A percentile compares a stretch with the other conserved stretches of the same genome.
Conservation (phyloP, 2,329 filamentous ascomycete species). For the Paramyrothecium roridum region DNA sequence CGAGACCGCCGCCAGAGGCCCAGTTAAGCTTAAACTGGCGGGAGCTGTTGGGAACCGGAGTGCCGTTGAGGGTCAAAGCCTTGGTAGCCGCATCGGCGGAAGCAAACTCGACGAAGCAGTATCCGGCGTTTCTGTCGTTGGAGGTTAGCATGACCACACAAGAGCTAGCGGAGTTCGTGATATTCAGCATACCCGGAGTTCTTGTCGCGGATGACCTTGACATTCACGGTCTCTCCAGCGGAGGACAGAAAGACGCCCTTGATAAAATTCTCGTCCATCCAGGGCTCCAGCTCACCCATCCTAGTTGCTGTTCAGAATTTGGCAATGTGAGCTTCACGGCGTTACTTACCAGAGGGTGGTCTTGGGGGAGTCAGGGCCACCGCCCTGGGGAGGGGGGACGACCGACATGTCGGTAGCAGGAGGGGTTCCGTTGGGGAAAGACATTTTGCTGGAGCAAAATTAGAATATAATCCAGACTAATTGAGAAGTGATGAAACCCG, state of each 20-base stretch:
- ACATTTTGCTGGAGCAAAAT: constrained; percentile 30
- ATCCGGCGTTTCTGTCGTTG: constrained; percentile 78
- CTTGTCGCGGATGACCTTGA: constrained; percentile 99
- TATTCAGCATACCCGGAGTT: constrained; percentile 74
- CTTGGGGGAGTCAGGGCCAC: constrained; percentile 47
- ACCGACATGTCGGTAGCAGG: constrained; percentile 33
- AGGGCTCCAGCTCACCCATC: constrained; percentile 99
- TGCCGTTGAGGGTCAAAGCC: constrained; percentile 86
- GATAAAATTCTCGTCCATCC: constrained; percentile 99
- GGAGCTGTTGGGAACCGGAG: constrained; percentile 86
- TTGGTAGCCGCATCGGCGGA: constrained; percentile 83
- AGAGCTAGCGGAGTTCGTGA: no score
- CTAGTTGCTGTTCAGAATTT: constrained; percentile 40
- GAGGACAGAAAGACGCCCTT: constrained; percentile 86
- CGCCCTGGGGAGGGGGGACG: constrained; percentile 27
- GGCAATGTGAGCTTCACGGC: neutral
- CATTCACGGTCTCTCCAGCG: constrained; percentile 91
- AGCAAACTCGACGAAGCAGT: constrained; percentile 95
- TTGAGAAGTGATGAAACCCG: constrained; percentile 29
- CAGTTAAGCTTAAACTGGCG: constrained; percentile 99
- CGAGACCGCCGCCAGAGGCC: constrained; percentile 93
- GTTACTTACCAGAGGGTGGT: constrained; percentile 53
- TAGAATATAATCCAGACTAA: constrained; percentile 24
- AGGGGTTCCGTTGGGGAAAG: constrained; percentile 35
- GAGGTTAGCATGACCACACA: neutral